A percentile compares a stretch with the other conserved stretches of the same genome.
Conservation (phyloP, 78 protist species). For the Dictyostelium firmibasis region DNA sequence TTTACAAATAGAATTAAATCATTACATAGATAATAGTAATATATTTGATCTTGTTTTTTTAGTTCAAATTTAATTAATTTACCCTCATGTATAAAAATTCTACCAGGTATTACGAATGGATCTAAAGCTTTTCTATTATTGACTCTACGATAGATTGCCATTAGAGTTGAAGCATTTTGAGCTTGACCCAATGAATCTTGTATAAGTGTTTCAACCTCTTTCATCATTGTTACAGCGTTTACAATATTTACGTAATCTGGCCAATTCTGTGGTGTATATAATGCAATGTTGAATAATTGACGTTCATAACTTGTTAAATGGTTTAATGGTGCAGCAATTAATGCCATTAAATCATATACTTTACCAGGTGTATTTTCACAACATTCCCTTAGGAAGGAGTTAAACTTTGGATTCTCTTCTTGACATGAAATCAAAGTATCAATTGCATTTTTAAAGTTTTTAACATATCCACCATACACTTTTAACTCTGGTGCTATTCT, state of each 20-base stretch:
- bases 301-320: slow-evolving; percentile 65
- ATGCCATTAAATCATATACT: slow-evolving; percentile 68
- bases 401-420: slow-evolving; percentile 54
- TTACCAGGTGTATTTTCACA: slow-evolving; percentile 59
- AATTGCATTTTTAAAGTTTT: slow-evolving; percentile 73
- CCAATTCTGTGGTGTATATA: slow-evolving; percentile 55
- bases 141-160: slow-evolving; percentile 53
- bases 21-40: slow-evolving; percentile 52
- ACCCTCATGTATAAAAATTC: slow-evolving; percentile 69
- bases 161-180: slow-evolving; percentile 56
- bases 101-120: slow-evolving; percentile 70
- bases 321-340: slow-evolving; percentile 63
- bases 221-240: slow-evolving; percentile 75
- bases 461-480: slow-evolving; percentile 70
- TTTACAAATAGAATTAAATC: slow-evolving; percentile 68
- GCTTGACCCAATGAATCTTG: slow-evolving; percentile 63
- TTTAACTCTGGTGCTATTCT: slow-evolving; percentile 62
- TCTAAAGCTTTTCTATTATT: slow-evolving; percentile 59
- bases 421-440: slow-evolving; percentile 42
- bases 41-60: slow-evolving; percentile 67
- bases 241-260: slow-evolving; percentile 56
- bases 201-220: slow-evolving; percentile 52
- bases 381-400: slow-evolving; percentile 5
- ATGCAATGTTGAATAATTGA: slow-evolving; percentile 40
- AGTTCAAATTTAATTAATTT: slow-evolving; percentile 46